phyloP scores from a whole-genome alignment of 768 basidiomycete genomes.

The Rhizopogon vesiculosus region DNA sequence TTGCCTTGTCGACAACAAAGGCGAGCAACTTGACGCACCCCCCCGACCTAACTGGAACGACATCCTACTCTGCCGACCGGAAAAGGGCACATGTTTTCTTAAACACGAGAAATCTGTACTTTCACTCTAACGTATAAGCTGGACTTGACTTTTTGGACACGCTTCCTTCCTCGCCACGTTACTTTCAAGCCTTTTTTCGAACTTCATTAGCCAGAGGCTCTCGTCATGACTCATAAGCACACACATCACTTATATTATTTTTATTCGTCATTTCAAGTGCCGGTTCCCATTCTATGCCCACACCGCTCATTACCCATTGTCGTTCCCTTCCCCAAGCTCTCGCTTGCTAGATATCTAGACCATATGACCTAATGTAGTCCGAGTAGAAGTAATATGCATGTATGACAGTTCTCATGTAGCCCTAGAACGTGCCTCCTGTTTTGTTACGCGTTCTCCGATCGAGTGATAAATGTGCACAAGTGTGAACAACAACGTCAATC shows the following conservation, averaged over 20 bases:
- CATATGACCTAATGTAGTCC: conserved; percentile 8
- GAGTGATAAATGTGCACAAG: neutral
- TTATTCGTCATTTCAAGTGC: conserved; percentile 5
- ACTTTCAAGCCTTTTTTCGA: conserved; percentile 5
- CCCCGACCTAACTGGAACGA: conserved; percentile 81
- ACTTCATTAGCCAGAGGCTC: neutral
- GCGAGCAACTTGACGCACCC: conserved; percentile 35
- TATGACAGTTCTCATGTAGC: conserved; percentile 8
- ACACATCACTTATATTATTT: neutral
- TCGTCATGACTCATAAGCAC: neutral
- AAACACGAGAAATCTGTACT: conserved; percentile 31
- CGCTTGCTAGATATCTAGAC: conserved; percentile 8
- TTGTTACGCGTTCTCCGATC: neutral
- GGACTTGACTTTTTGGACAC: conserved; percentile 18
- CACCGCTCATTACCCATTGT: conserved; percentile 2
- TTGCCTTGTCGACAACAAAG: conserved; percentile 49
- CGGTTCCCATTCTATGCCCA: conserved; percentile 4
- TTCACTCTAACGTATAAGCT: conserved; percentile 18
- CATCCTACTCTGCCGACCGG: conserved; percentile 61
- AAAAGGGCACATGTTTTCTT: conserved; percentile 48
- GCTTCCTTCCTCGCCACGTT: neutral
- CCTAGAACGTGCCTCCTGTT: neutral
- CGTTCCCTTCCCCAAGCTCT: conserved; percentile 4
- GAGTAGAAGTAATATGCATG: conserved; percentile 5
- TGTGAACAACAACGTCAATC: neutral